Conservation (phyloP, 441 rosid species). For the Jatropha multifida region DNA sequence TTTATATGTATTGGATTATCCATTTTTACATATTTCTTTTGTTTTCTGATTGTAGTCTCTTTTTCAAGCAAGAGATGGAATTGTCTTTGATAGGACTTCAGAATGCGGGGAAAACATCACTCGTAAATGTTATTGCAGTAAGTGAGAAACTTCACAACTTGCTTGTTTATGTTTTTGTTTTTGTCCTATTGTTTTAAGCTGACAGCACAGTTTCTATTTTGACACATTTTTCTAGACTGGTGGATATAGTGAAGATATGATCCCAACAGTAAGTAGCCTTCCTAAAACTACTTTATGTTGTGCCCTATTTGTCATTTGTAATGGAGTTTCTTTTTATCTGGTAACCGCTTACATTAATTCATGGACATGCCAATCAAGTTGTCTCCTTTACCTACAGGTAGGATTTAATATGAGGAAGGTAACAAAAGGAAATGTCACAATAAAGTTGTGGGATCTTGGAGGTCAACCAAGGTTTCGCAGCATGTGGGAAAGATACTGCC, state of each 20-base stretch:
- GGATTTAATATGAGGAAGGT: conserved; percentile 98
- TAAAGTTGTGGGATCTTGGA: conserved; percentile 99
- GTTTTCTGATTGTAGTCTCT: conserved; percentile 50
- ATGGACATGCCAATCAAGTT: background rate
- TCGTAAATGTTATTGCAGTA: conserved; percentile 88
- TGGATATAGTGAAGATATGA: conserved; percentile 98
- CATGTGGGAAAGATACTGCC: conserved; percentile 98
- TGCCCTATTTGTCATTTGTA: background rate
- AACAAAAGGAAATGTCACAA: conserved; percentile 95
- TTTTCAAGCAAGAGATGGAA: conserved; percentile 98
- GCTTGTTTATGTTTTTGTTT: background rate
- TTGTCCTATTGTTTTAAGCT: conserved; percentile 7
- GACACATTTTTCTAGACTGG: conserved; percentile 63
- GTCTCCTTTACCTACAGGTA: conserved; percentile 39
- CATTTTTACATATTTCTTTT: background rate
- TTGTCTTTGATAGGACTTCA: conserved; percentile 93
- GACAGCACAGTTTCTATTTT: conserved; percentile 13
- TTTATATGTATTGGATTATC: background rate
- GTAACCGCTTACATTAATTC: background rate
- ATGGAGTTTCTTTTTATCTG: background rate
- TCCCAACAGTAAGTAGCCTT: conserved; percentile 76
- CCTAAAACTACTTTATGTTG: background rate
- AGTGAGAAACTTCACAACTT: conserved; percentile 30
- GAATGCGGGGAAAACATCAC: conserved; percentile 97
- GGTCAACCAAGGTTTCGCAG: conserved; percentile 99